Percentiles rank a stretch among this genome's conserved stretches.
These are phyloP conservation scores for Trypanosoma avium DNA, from an alignment of 208 protist species.

Conservation along the genomic window DNA sequence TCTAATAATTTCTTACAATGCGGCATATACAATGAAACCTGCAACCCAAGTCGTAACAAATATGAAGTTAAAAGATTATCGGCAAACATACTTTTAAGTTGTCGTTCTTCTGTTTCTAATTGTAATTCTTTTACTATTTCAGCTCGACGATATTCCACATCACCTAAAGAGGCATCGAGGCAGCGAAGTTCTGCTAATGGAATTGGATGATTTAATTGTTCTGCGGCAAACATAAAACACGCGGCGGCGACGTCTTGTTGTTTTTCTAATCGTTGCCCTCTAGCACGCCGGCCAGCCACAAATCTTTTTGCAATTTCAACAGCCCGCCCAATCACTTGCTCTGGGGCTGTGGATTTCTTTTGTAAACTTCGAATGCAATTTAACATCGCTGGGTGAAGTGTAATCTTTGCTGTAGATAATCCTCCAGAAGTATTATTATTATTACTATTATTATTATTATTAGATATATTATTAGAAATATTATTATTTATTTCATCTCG, in stretches of 20 bases:
- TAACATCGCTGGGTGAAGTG: conserved; percentile 48
- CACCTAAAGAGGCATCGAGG: conserved; percentile 54
- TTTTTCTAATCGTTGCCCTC: conserved; percentile 45
- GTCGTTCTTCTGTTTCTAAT: conserved; percentile 34
- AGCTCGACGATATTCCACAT: conserved; percentile 51
- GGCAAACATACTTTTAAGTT: conserved; percentile 34
- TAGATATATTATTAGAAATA: no score
- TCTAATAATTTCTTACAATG: conserved; percentile 45
- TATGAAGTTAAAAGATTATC: conserved; percentile 61
- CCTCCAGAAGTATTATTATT: no score
- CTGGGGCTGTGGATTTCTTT: conserved; percentile 41
- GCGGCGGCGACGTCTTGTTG: conserved; percentile 58
- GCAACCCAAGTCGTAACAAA: conserved; percentile 57
- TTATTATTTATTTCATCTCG: conserved; percentile 21
- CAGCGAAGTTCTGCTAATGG: conserved; percentile 60
- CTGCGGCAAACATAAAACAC: conserved; percentile 71
- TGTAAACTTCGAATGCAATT: conserved; percentile 53
- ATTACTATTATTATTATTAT: no score
- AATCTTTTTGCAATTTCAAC: conserved; percentile 49
- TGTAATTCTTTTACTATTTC: conserved; percentile 48
- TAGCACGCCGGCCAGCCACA: conserved; percentile 52
- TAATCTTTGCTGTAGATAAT: no score
- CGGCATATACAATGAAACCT: conserved; percentile 50
- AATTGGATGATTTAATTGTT: conserved; percentile 50
- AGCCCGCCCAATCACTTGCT: conserved; percentile 40